Conservation (phyloP, 208 protist genomes). For the Angomonas ambiguus region DNA sequence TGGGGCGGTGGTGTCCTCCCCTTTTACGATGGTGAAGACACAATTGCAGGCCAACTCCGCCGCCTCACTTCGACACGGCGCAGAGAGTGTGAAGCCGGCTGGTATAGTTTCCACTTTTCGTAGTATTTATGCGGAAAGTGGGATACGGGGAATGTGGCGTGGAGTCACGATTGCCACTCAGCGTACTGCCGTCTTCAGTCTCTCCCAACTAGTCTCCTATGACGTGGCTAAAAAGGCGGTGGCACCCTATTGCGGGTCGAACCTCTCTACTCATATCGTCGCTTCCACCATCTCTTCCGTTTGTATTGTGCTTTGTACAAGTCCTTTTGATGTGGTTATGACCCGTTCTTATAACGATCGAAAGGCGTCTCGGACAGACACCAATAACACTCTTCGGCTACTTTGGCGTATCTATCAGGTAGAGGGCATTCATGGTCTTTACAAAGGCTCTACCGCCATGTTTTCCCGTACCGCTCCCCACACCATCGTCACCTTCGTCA, state of each 20-base stretch:
- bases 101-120: conserved; percentile 16
- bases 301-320: conserved; percentile 19
- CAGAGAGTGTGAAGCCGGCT: not conserved
- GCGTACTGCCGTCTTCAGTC: conserved; percentile 21
- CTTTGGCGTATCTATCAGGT: conserved; percentile 40
- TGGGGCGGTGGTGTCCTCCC: conserved; percentile 42
- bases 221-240: conserved; percentile 14
- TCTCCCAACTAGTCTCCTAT: conserved; percentile 25
- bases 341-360: conserved; percentile 26
- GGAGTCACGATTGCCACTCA: conserved; percentile 13
- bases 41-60: conserved; percentile 52
- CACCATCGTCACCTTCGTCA: conserved; percentile 55
- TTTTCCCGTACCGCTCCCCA: conserved; percentile 57
- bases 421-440: conserved; percentile 61
- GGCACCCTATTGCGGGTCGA: not conserved
- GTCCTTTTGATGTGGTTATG: conserved; percentile 38
- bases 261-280: conserved; percentile 15
- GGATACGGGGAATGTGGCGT: conserved; percentile 28
- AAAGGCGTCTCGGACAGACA: not conserved
- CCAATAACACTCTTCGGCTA: not conserved
- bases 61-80: conserved; percentile 2
- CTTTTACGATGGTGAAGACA: conserved; percentile 68
- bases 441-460: conserved; percentile 58
- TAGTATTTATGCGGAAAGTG: conserved; percentile 14
- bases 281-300: conserved; percentile 18